Base-by-base conservation (phyloP, 306 rosid genomes). In the Quercus wislizeni region DNA sequence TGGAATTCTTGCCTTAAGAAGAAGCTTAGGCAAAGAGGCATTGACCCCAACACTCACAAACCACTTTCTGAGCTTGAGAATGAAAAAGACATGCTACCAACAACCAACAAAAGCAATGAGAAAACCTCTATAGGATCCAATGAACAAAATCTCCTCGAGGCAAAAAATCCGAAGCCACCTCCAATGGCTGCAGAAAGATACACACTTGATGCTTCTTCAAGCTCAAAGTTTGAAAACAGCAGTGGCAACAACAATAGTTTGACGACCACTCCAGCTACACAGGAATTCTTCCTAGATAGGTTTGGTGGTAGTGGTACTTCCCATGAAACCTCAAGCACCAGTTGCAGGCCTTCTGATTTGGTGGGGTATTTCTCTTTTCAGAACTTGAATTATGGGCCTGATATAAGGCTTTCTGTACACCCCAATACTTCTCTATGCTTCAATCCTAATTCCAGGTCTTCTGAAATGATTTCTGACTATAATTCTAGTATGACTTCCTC, bases 1-100 rank as follows among this genome's bases (percentile, higher is more conserved):
- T 95, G 99, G 99, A 92, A 95, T 55, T 95, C 98, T 0, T 82
- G 93, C 86, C 88, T 95, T 15, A 95, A 95, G 86, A 95, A 95
- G 96, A 95, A 92, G 91, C 89, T 95, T 4, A 89, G 90, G 80
- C 96, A 90, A 86, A 90, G 82, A 78, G 99, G 97, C 25, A 92
- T 95, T 83, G 99, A 95, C 76, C 99, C 99, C 46, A 88, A 87
- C 85, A 95, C 98, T 8, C 99, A 95, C 90, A 93, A 89, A 62
- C 94, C 90, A 1, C 79, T 90, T 31, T 82, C 86, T 5, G 89
- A 89, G 62, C 72, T 59, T 71, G 90, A 78, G 74, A 80, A 65
- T 35, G 83, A 74, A 55, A 73, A 78, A 73, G 90, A 88, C 55
- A 81, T 79, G 21, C 43, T 25, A 55, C 75, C 81, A 49, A 20